Conservation (phyloP, 805 yeast species). For the Maudiozyma serrabonitensis region DNA sequence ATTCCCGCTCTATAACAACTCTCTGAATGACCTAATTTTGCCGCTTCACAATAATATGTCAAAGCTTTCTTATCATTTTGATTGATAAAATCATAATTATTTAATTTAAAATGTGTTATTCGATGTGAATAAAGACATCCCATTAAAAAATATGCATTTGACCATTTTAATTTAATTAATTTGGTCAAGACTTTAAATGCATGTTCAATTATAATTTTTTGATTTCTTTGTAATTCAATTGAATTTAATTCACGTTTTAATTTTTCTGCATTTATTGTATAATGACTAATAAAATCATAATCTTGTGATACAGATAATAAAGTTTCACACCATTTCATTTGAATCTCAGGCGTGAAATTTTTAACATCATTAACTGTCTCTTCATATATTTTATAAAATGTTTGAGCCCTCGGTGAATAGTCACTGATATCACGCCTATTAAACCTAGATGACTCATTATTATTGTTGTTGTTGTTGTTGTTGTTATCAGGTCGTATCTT, state of each 20-base stretch:
- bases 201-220: constrained; percentile 45
- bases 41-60: constrained; percentile 50
- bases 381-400: constrained; percentile 19
- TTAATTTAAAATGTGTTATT: constrained; percentile 22
- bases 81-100: constrained; percentile 27
- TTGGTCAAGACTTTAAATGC: constrained; percentile 53
- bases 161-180: constrained; percentile 39
- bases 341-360: constrained; percentile 41
- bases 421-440: not conserved
- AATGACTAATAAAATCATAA: constrained; percentile 33
- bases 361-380: constrained; percentile 20
- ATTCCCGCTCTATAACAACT: constrained; percentile 65
- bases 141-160: constrained; percentile 47
- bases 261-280: constrained; percentile 40
- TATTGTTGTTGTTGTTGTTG: not conserved
- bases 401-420: constrained; percentile 11
- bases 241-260: constrained; percentile 31
- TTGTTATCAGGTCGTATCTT: not conserved
- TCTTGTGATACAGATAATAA: constrained; percentile 40
- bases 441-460: not conserved
- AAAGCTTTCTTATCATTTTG: constrained; percentile 53
- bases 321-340: constrained; percentile 53
- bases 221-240: constrained; percentile 41
- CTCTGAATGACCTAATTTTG: constrained; percentile 45
- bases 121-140: constrained; percentile 52